These are phyloP conservation scores for Arthrinium phaeospermum DNA, from an alignment of 2,329 filamentous ascomycete species.

Conservation along the genomic window DNA sequence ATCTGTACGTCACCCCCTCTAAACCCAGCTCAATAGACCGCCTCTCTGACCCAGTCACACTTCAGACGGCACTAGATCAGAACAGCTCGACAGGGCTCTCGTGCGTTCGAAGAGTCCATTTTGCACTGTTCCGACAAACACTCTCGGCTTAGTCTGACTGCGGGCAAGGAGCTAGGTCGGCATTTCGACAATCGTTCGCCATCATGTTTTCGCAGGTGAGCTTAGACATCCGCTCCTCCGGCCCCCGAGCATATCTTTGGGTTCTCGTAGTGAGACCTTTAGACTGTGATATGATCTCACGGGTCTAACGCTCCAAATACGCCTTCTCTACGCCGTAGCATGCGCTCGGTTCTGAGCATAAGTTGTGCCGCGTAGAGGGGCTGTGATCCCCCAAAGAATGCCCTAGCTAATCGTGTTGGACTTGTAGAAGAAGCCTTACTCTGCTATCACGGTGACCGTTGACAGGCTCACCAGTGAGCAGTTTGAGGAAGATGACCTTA, in stretches of 20 bases:
- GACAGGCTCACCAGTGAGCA: slow-evolving; percentile 89
- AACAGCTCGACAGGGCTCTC: background rate
- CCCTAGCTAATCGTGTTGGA: background rate
- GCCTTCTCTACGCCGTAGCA: background rate
- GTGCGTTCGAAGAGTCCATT: background rate
- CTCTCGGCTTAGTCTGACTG: slow-evolving; percentile 11
- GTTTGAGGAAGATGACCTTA: slow-evolving; percentile 88
- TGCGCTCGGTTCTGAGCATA: background rate
- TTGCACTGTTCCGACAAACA: background rate
- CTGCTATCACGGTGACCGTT: slow-evolving; percentile 90
- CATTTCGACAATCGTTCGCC: background rate
- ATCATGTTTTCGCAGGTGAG: slow-evolving; percentile 8
- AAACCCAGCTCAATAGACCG: background rate
- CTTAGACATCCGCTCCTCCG: background rate
- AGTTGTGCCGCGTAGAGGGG: background rate
- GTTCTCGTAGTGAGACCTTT: background rate
- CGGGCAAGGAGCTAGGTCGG: background rate
- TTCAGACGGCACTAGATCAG: slow-evolving; percentile 5
- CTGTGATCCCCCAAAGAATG: background rate
- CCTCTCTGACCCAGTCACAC: background rate
- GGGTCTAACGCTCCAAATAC: no score
- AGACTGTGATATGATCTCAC: background rate
- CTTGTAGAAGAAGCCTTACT: slow-evolving; percentile 80
- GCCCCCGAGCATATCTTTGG: background rate
- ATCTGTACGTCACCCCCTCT: slow-evolving; percentile 20